Conservation (phyloP, 495 filamentous ascomycete genomes). For the Aspergillus diversus region DNA sequence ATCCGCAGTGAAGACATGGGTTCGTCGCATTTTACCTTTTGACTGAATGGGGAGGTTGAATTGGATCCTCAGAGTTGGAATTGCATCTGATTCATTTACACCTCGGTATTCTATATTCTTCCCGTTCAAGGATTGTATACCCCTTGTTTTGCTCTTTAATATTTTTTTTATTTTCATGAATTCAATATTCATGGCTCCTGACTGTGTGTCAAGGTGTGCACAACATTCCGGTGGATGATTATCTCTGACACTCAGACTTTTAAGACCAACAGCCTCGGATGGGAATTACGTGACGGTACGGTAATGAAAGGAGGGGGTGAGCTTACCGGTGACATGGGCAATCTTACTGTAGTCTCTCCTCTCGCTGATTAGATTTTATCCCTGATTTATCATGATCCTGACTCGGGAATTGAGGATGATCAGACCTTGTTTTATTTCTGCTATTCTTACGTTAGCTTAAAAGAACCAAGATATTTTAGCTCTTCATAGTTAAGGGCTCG, state of each 20-base stretch:
- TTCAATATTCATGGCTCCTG: no score
- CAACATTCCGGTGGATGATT: constrained; percentile 13
- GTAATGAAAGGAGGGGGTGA: constrained; percentile 6
- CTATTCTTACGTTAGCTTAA: no score
- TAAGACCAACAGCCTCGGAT: constrained; percentile 14
- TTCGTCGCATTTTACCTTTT: background rate
- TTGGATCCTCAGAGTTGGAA: background rate
- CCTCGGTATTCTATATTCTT: background rate
- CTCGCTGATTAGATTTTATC: background rate
- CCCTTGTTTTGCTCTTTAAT: background rate
- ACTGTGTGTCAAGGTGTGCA: background rate
- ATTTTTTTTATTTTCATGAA: no score
- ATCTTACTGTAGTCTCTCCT: background rate
- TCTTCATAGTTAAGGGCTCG: no score
- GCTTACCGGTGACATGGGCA: background rate
- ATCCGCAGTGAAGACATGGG: constrained; percentile 18
- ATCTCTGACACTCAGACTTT: constrained; percentile 19
- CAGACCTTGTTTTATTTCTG: background rate
- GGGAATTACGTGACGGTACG: constrained; percentile 20
- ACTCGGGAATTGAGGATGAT: background rate
- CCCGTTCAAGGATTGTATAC: background rate
- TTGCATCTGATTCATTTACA: background rate
- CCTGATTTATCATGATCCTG: background rate
- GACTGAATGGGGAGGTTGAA: background rate
- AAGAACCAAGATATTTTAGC: no score